Conservation (phyloP, 441 rosid species). For the Eutrema salsugineum region DNA sequence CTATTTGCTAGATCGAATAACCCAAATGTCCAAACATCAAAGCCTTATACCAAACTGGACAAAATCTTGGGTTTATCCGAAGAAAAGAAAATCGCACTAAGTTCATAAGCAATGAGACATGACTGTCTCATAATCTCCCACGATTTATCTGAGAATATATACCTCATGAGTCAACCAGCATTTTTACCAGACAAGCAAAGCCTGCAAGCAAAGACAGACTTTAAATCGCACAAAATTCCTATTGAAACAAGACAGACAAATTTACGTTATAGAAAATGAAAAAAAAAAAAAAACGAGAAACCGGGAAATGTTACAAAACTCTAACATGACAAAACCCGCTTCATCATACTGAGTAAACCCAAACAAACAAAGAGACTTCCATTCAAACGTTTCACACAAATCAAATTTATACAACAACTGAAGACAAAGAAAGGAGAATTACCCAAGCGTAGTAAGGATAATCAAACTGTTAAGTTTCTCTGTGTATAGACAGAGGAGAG, state of each 20-base stretch:
- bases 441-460: background rate
- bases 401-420: background rate
- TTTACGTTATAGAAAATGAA: background rate
- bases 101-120: too few relatives aligned
- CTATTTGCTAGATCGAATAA: background rate
- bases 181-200: background rate
- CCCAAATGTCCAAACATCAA: background rate
- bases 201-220: background rate
- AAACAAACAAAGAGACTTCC: background rate
- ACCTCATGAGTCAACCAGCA: background rate
- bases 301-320: background rate
- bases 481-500: slow-evolving; percentile 46
- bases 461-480: slow-evolving; percentile 34
- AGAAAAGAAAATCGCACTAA: background rate
- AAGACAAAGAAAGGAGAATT: background rate
- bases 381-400: background rate
- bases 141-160: background rate
- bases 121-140: background rate
- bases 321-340: background rate
- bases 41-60: background rate
- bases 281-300: background rate
- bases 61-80: background rate
- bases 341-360: background rate
- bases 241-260: background rate
- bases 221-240: background rate